Evolutionary conservation across 129 eudicot genomes (phyloP).

Genomic region (Chrysanthemum lavandulifolium): DNA sequence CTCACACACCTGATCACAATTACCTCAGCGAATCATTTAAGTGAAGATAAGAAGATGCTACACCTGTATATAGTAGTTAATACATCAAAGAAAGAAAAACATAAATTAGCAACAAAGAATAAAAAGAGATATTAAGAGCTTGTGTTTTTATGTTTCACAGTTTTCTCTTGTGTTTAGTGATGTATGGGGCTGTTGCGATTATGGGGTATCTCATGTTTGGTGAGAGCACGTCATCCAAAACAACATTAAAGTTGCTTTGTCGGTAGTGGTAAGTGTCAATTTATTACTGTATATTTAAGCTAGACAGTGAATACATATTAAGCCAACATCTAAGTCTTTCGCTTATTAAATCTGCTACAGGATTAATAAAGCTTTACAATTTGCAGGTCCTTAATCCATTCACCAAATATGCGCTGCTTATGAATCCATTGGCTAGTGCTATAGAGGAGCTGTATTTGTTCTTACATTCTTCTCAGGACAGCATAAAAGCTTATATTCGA

Average conservation of each 20-base stretch:
- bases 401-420: slow-evolving; percentile 74
- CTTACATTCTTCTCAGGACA: slow-evolving; percentile 59
- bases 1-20: too few relatives aligned
- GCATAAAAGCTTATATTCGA: slow-evolving; percentile 8
- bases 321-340: neutral
- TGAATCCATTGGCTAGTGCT: slow-evolving; percentile 90
- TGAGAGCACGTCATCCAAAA: slow-evolving; percentile 65
- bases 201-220: slow-evolving; percentile 95
- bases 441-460: slow-evolving; percentile 73
- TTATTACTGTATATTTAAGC: neutral
- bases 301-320: slow-evolving; percentile 1
- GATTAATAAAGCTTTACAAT: slow-evolving; percentile 13
- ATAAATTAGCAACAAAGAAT: too few relatives aligned
- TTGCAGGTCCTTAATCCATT: slow-evolving; percentile 85
- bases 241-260: slow-evolving; percentile 75
- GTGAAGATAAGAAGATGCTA: too few relatives aligned
- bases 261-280: slow-evolving; percentile 72
- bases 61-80: too few relatives aligned
- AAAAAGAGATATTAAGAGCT: neutral
- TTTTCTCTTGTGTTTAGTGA: slow-evolving; percentile 48
- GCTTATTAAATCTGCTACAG: neutral
- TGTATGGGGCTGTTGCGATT: slow-evolving; percentile 73
- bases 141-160: slow-evolving; percentile 38
- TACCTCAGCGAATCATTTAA: too few relatives aligned
- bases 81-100: too few relatives aligned